These are phyloP conservation scores for Triticum aestivum DNA, from an alignment of 176 grass and related monocot genomes.

Conservation along the genomic window IWGSC_CS_RefSeq_v2.1 NC_057794.1:545373129-545373628, in stretches of 20 bases:
- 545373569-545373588: conserved; percentile 65
- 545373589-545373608: neutral
- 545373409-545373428: neutral
- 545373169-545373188: neutral
- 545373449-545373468: neutral
- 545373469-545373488: conserved; percentile 36
- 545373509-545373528: conserved; percentile 31
- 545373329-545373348: neutral
- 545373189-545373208: conserved; percentile 22
- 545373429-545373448: neutral
- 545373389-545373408: neutral
- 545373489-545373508: neutral
- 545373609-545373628: neutral
- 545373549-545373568: conserved; percentile 83
- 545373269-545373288: conserved; percentile 34
- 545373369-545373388: conserved; percentile 3
- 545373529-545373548: conserved; percentile 54
- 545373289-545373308: conserved; percentile 37
- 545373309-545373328: conserved; percentile 29
- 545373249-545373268: conserved; percentile 58
- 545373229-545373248: conserved; percentile 26
- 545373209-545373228: conserved; percentile 51
- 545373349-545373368: neutral
- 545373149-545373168: conserved; percentile 21
- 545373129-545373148: neutral